A percentile compares a stretch with the other conserved stretches of the same genome.
Conservation (phyloP, 192 early-diverging fungal species). For the Umbelopsis sp. region DNA sequence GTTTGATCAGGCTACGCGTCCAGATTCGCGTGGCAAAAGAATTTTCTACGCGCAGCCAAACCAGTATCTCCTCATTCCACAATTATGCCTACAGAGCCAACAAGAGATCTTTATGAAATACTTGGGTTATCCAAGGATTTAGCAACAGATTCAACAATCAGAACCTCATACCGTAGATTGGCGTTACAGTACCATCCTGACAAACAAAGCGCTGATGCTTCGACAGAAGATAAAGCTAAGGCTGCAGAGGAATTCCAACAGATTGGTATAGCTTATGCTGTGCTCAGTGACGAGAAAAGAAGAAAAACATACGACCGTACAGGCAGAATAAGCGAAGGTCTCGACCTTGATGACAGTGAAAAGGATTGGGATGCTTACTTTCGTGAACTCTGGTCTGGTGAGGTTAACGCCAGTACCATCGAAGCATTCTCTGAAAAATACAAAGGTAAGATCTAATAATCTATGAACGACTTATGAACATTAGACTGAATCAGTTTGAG, state of each 20-base stretch:
- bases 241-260: constrained; percentile 76
- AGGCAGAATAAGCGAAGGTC: constrained; percentile 57
- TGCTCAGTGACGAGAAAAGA: constrained; percentile 69
- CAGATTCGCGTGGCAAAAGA: neutral
- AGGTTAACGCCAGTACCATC: constrained; percentile 75
- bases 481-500: neutral
- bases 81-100: constrained; percentile 2
- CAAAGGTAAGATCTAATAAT: constrained; percentile 48
- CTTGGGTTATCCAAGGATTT: constrained; percentile 24
- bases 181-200: constrained; percentile 90
- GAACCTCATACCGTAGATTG: constrained; percentile 86
- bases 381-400: constrained; percentile 70
- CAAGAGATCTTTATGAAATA: constrained; percentile 24
- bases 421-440: constrained; percentile 73
- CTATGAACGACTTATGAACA: neutral
- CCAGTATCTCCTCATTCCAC: neutral
- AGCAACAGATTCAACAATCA: constrained; percentile 78
- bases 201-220: constrained; percentile 67
- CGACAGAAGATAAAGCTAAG: constrained; percentile 59
- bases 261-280: constrained; percentile 73
- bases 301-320: constrained; percentile 77
- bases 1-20: neutral
- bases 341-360: constrained; percentile 44
- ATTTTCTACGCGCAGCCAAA: neutral
- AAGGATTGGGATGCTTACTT: constrained; percentile 86